phyloP scores from a whole-genome alignment of 495 filamentous ascomycete species.

The Thermothielavioides terrestris region DNA sequence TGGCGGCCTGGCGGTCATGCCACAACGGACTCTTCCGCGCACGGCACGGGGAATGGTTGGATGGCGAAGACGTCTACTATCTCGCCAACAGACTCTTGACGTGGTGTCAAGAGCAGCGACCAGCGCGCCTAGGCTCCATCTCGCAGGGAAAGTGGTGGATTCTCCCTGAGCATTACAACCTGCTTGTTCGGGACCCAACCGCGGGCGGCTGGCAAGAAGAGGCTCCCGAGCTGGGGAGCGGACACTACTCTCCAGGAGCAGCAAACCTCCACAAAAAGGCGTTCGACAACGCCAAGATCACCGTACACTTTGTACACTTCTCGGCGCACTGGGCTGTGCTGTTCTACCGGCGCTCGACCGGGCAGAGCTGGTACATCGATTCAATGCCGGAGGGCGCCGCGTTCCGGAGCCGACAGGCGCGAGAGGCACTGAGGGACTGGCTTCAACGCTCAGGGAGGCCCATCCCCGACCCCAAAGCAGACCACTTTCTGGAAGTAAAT shows the following conservation, averaged over 20 bases:
- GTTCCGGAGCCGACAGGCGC: background rate
- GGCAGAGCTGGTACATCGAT: conserved; percentile 4
- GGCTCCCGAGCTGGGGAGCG: background rate
- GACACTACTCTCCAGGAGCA: background rate
- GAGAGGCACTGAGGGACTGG: background rate
- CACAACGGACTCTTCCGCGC: background rate
- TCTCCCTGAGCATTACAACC: background rate
- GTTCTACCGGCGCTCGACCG: background rate
- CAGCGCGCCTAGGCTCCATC: background rate
- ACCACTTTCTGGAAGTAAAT: background rate
- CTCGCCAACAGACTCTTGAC: background rate
- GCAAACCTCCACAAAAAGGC: background rate
- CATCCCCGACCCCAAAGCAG: background rate
- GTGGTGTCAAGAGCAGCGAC: background rate
- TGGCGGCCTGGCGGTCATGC: background rate
- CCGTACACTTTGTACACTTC: background rate
- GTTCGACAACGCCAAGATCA: background rate
- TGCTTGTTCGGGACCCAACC: background rate
- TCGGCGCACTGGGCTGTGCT: background rate
- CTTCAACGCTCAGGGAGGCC: background rate
- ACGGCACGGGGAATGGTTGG: background rate
- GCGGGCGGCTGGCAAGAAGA: background rate
- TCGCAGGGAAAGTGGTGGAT: background rate
- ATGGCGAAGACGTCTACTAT: background rate
- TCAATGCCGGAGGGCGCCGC: background rate